Evolutionary conservation across 1,284 basidiomycete genomes (phyloP).

Genomic region (Takashimella tepidaria): DNA sequence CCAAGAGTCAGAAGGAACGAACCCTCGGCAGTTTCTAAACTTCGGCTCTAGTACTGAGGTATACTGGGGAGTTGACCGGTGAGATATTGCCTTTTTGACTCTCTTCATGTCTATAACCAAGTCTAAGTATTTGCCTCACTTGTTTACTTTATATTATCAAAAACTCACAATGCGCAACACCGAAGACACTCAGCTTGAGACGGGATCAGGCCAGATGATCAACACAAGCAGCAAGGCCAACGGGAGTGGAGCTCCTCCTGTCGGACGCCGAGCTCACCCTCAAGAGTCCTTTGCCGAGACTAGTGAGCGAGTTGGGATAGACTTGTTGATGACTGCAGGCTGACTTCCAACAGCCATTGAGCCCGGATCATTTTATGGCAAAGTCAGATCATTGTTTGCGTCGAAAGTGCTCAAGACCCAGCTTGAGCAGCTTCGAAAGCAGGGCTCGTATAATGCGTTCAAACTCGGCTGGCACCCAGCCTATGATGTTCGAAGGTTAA

Average conservation of each 20-base stretch:
- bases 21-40: too few relatives aligned
- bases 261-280: background rate
- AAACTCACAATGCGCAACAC: background rate
- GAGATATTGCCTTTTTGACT: too few relatives aligned
- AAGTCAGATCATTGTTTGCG: constrained; percentile 24
- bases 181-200: background rate
- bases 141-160: too few relatives aligned
- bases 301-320: background rate
- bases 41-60: too few relatives aligned
- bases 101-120: too few relatives aligned
- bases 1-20: too few relatives aligned
- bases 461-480: constrained; percentile 28
- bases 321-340: background rate
- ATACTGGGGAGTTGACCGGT: too few relatives aligned
- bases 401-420: constrained; percentile 33
- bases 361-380: constrained; percentile 26
- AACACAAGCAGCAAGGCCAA: background rate
- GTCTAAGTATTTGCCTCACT: too few relatives aligned
- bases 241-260: background rate
- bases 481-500: constrained; percentile 25
- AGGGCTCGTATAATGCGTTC: constrained; percentile 38
- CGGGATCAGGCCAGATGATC: background rate
- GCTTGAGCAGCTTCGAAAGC: constrained; percentile 30
- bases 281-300: background rate
- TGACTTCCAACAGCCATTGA: constrained; percentile 17